phyloP scores from a whole-genome alignment of 768 basidiomycete species.

The Leccinum disarticulatum region DNA sequence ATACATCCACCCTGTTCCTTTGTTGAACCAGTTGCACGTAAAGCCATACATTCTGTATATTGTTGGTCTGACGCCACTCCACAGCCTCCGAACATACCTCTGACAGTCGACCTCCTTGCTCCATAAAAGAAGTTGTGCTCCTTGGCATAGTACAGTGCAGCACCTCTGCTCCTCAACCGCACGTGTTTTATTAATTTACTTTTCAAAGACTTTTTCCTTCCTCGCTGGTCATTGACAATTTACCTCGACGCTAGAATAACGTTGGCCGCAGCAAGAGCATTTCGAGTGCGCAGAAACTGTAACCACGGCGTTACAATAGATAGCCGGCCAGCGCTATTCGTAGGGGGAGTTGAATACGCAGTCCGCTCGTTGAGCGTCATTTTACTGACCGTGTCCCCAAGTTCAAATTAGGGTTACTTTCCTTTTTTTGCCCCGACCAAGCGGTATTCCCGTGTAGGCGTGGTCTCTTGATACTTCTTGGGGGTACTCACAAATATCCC shows the following conservation, averaged over 20 bases:
- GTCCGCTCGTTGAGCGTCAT: not conserved
- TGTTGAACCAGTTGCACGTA: not conserved
- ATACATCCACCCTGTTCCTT: not conserved
- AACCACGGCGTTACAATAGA: not conserved
- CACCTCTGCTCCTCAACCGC: not conserved
- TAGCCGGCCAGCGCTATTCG: not conserved
- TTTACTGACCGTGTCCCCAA: not conserved
- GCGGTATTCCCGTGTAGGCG: no score
- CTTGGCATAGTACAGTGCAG: no score
- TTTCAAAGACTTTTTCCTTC: not conserved
- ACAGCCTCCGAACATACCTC: not conserved
- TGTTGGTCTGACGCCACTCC: not conserved
- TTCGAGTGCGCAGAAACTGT: not conserved
- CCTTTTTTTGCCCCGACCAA: no score
- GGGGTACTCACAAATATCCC: no score
- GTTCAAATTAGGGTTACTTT: no score
- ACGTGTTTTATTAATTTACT: not conserved
- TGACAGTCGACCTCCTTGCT: no score
- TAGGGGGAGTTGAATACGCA: no score
- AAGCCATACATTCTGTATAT: no score
- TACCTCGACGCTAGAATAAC: not conserved
- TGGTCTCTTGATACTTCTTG: no score
- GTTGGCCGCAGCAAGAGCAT: not conserved
- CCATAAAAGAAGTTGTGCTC: not conserved
- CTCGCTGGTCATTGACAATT: not conserved